These are phyloP conservation scores for Skeletonema marinoi DNA, from an alignment of 108 stramenopile genomes.

Conservation along the genomic window DNA sequence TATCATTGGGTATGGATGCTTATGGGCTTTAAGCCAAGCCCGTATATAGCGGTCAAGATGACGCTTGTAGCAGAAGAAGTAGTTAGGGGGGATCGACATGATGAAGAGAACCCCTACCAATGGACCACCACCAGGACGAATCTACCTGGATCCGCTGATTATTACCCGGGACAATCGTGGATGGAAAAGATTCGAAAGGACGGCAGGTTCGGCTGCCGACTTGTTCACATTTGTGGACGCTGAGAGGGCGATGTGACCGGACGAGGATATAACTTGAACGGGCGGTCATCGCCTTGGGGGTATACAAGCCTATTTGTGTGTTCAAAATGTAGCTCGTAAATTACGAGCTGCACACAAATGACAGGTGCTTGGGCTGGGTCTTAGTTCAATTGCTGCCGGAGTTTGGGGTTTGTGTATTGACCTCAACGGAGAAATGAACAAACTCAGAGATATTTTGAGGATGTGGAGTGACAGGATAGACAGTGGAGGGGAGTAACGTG, in stretches of 20 bases:
- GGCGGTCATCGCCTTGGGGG: slow-evolving; percentile 1
- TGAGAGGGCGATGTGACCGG: slow-evolving; percentile 14
- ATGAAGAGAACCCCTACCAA: slow-evolving; percentile 38
- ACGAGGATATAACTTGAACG: neutral
- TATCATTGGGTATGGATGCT: slow-evolving; percentile 29
- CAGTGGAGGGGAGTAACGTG: neutral
- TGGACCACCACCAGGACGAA: slow-evolving; percentile 41
- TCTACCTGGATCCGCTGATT: slow-evolving; percentile 39
- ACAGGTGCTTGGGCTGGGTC: slow-evolving; percentile 59
- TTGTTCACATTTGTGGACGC: slow-evolving; percentile 53
- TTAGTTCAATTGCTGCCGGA: neutral
- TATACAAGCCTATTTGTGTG: slow-evolving; percentile 32
- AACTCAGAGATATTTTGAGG: neutral
- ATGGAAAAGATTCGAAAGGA: slow-evolving; percentile 29
- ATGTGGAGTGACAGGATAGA: slow-evolving; percentile 8
- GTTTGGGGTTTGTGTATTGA: slow-evolving; percentile 13
- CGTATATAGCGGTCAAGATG: slow-evolving; percentile 1
- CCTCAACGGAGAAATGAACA: slow-evolving; percentile 41
- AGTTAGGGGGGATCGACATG: slow-evolving; percentile 23
- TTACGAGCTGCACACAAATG: slow-evolving; percentile 3
- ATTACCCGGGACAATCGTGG: slow-evolving; percentile 41
- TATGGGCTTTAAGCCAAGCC: slow-evolving; percentile 51
- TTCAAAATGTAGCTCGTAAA: slow-evolving; percentile 59
- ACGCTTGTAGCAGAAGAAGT: neutral
- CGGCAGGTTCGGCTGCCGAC: slow-evolving; percentile 40